Evolutionary conservation across 495 filamentous ascomycete genomes (phyloP), one percentile per base, ranked within the genome.

Genomic region (Choiromyces venosus): DNA sequence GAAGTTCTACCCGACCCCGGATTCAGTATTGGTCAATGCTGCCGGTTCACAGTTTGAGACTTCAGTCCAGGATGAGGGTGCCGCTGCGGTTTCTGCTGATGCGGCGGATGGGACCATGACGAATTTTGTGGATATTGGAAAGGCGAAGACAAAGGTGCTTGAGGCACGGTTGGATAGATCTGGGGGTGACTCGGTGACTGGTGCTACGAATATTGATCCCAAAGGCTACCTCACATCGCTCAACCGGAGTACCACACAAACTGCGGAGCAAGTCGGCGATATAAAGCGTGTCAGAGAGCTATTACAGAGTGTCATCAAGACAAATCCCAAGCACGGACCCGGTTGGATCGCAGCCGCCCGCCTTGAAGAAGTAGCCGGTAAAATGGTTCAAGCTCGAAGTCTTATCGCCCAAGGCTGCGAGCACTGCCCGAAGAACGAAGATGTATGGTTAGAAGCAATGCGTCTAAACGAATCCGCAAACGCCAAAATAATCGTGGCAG

Each of bases 91-190:
- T 5, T 65, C 67, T 21, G 70, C 80, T 69, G 88, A 90, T 66
- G 85, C 82, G 12, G 83, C 82, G 25, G 92, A 97, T 79, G 94
- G 94, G 3, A 94, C 92, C 4, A 93, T 96, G 87, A 98, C 94
- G 21, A 96, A 99, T 80, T 99, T 99, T 80, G 93, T 93, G n/a
- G 90, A 97, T 80, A 97, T 99, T 74, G 95, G 96, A 80, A 92
- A 93, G 42, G 95, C 95, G 56, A 88, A 94, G 84, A 92, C 97
- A 83, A 96, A 94, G 81, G 94, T 97, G 6, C 87, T 99, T 29
- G 88, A 95, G 78, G 95, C 97, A 16, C 87, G 91, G 69, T 87
- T 99, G 12, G 95, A 98, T 78, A 92, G 96, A 82, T 93, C 93
- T 52, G 87, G 87, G 19, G 87, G 87, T n/a, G 91, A 93, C 52